Conservation (phyloP, 139 green algal genomes). For the Closterium sp. region DNA sequence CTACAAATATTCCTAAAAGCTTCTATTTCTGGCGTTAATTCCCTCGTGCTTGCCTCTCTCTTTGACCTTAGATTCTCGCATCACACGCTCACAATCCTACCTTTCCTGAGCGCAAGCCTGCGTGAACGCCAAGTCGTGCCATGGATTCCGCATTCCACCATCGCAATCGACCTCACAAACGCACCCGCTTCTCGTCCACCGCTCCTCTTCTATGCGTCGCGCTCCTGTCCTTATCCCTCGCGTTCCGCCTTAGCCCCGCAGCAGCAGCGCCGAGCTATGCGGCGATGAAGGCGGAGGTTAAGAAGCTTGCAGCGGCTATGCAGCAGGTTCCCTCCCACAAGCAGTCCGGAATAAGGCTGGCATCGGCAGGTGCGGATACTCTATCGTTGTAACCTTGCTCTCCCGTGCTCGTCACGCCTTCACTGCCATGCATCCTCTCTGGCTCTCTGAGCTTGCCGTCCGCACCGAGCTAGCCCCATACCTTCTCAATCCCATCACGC, state of each 20-base stretch:
- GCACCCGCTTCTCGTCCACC: not conserved
- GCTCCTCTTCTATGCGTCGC: not conserved
- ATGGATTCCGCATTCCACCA: not conserved
- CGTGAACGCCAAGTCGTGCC: not conserved
- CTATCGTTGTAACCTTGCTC: no score
- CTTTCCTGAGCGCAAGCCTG: not conserved
- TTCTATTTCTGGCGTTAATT: no score
- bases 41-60: no score
- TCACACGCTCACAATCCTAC: not conserved
- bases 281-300: not conserved
- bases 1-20: not conserved
- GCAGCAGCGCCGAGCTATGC: not conserved
- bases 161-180: not conserved
- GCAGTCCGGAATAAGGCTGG: not conserved
- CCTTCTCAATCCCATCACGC: not conserved
- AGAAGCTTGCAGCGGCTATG: not conserved
- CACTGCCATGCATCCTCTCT: not conserved
- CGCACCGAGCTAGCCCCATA: no score
- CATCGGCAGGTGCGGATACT: not conserved
- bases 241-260: not conserved
- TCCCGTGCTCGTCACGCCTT: not conserved
- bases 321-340: not conserved
- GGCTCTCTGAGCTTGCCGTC: not conserved
- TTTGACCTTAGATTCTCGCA: not conserved
- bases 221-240: not conserved